phyloP scores from a whole-genome alignment of 2,329 filamentous ascomycete species.

The Alternaria sp. region DNA sequence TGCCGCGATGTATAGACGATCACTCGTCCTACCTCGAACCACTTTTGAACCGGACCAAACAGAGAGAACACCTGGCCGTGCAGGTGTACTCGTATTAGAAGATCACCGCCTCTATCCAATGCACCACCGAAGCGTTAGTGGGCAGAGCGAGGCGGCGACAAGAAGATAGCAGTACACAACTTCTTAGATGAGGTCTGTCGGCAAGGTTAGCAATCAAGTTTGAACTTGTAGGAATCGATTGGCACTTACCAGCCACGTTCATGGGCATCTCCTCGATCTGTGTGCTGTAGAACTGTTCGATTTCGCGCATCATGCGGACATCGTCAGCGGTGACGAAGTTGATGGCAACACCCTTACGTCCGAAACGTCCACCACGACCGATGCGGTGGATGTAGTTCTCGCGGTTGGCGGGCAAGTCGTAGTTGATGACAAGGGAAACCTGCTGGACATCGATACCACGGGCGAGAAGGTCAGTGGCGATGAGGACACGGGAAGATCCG shows the following conservation, averaged over 20 bases:
- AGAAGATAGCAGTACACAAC: conserved; percentile 33
- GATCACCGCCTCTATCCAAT: conserved; percentile 37
- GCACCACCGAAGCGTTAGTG: conserved; percentile 35
- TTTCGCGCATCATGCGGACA: conserved; percentile 99
- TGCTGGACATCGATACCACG: conserved; percentile 99
- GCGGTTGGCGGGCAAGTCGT: conserved; percentile 97
- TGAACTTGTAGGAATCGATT: background rate
- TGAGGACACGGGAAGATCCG: conserved; percentile 96
- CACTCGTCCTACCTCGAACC: conserved; percentile 42
- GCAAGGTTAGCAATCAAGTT: conserved; percentile 19
- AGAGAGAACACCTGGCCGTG: conserved; percentile 39
- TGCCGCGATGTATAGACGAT: conserved; percentile 48
- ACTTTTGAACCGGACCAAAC: conserved; percentile 47
- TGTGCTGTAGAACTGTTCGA: conserved; percentile 99
- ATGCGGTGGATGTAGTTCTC: conserved; percentile 99
- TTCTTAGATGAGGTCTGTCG: conserved; percentile 52
- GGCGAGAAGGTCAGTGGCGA: conserved; percentile 95
- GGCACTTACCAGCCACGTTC: conserved; percentile 73
- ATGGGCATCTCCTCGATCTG: conserved; percentile 99
- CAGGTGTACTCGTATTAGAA: conserved; percentile 46
- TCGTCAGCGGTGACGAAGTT: conserved; percentile 99
- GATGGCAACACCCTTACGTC: conserved; percentile 99
- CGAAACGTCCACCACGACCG: conserved; percentile 99
- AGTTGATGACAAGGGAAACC: conserved; percentile 99
- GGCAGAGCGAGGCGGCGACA: conserved; percentile 35